Percentiles rank a stretch among this genome's conserved stretches.
These are phyloP conservation scores for Scheffersomyces titani DNA, from an alignment of 1,139 yeast species.

Conservation along the genomic window DNA sequence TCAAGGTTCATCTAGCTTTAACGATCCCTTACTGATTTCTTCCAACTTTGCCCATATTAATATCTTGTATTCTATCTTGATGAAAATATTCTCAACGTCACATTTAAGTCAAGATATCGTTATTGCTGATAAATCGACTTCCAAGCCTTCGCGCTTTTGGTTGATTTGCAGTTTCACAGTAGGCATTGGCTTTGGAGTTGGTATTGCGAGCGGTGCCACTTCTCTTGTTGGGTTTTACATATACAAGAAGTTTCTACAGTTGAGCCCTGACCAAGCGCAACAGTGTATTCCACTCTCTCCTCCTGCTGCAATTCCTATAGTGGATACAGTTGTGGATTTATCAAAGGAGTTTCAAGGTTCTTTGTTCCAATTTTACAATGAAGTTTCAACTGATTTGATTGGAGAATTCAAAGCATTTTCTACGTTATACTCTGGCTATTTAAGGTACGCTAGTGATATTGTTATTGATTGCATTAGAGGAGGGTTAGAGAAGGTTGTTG, in stretches of 20 bases:
- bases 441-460: constrained; percentile 19
- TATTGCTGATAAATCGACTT: background rate
- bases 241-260: constrained; percentile 4
- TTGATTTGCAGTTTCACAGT: constrained; percentile 32
- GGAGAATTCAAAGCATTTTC: background rate
- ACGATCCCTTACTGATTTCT: constrained; percentile 39
- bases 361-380: background rate
- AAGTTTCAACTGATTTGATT: background rate
- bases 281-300: background rate
- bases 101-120: constrained; percentile 2
- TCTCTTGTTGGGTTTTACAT: constrained; percentile 14
- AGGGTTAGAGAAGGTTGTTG: constrained; percentile 28
- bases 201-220: constrained; percentile 25
- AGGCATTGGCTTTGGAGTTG: constrained; percentile 39
- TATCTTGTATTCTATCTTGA: constrained; percentile 17
- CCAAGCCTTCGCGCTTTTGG: constrained; percentile 15
- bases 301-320: background rate
- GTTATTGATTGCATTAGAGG: constrained; percentile 23
- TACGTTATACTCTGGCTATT: constrained; percentile 4
- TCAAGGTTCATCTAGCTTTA: constrained; percentile 21
- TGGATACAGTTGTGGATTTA: background rate
- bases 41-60: constrained; percentile 21
- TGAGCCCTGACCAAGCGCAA: background rate
- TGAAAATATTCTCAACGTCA: constrained; percentile 11
- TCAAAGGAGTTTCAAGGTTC: background rate